A percentile compares a stretch with the other conserved stretches of the same genome.
These are phyloP conservation scores for Sisymbrium altissimum DNA, from an alignment of 345 rosid species.

Conservation along the genomic window DNA sequence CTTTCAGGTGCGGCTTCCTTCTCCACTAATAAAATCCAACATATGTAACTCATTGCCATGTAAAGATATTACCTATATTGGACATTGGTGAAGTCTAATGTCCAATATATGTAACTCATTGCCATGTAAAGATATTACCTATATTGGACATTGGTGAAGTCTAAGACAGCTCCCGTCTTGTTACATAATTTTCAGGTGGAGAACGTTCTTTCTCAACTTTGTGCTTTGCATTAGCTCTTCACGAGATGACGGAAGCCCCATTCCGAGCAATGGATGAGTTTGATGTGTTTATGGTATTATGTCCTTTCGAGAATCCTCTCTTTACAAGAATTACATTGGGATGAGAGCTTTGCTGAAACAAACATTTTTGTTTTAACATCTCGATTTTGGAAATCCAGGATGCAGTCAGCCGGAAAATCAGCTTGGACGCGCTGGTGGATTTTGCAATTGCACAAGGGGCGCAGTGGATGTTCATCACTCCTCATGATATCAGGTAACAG, in stretches of 20 bases:
- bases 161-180: background rate
- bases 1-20: constrained; percentile 68
- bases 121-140: background rate
- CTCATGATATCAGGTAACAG: constrained; percentile 87
- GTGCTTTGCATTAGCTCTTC: constrained; percentile 93
- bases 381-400: constrained; percentile 46
- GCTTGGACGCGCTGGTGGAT: constrained; percentile 82
- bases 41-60: background rate
- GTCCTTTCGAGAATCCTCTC: background rate
- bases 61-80: background rate
- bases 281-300: constrained; percentile 90
- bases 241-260: constrained; percentile 89
- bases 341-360: background rate
- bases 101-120: background rate
- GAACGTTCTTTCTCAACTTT: constrained; percentile 96
- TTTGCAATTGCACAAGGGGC: constrained; percentile 80
- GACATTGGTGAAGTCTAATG: background rate
- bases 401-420: constrained; percentile 93
- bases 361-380: background rate
- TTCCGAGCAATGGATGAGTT: constrained; percentile 99
- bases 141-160: background rate
- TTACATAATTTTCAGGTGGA: constrained; percentile 53
- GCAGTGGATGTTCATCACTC: constrained; percentile 98
- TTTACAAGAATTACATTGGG: background rate
- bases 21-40: background rate